Conservation (phyloP, 2,329 filamentous ascomycete species). For the Cladosporium sp. region DNA sequence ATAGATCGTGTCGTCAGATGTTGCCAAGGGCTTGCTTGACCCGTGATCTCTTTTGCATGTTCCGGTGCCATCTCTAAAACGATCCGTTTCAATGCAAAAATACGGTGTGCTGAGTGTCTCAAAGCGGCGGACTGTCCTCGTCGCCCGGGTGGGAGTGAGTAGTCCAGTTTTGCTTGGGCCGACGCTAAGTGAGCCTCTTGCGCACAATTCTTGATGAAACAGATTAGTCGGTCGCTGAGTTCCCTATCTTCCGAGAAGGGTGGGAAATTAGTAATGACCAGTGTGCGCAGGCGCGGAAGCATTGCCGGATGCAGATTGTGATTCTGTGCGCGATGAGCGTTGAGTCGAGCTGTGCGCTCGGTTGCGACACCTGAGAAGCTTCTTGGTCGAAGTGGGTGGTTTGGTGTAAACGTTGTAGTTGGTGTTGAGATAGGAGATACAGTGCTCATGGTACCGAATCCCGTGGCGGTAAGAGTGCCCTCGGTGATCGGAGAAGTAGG, state of each 20-base stretch:
- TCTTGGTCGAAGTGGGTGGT: slow-evolving; percentile 17
- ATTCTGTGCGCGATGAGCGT: slow-evolving; percentile 19
- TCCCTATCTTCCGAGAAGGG: slow-evolving; percentile 28
- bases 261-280: slow-evolving; percentile 56
- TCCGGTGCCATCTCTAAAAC: slow-evolving; percentile 51
- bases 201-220: slow-evolving; percentile 55
- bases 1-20: slow-evolving; percentile 48
- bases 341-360: slow-evolving; percentile 27
- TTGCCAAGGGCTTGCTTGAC: slow-evolving; percentile 42
- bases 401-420: slow-evolving; percentile 11
- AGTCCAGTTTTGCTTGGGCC: slow-evolving; percentile 52
- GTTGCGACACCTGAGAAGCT: slow-evolving; percentile 28
- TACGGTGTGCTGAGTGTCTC: slow-evolving; percentile 31
- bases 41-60: slow-evolving; percentile 21
- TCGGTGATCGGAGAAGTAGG: slow-evolving; percentile 21
- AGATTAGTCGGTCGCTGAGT: slow-evolving; percentile 44
- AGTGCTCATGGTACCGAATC: slow-evolving; percentile 4
- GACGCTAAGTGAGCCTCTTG: slow-evolving; percentile 51
- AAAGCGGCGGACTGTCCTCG: slow-evolving; percentile 46
- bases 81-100: slow-evolving; percentile 54
- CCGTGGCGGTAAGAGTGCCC: slow-evolving; percentile 10
- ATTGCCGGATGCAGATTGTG: slow-evolving; percentile 50
- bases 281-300: slow-evolving; percentile 50
- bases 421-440: slow-evolving; percentile 3
- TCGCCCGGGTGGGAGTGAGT: slow-evolving; percentile 55